These are phyloP conservation scores for Rhodotorula graminis DNA, from an alignment of 768 basidiomycete species.

Conservation along the genomic window DNA sequence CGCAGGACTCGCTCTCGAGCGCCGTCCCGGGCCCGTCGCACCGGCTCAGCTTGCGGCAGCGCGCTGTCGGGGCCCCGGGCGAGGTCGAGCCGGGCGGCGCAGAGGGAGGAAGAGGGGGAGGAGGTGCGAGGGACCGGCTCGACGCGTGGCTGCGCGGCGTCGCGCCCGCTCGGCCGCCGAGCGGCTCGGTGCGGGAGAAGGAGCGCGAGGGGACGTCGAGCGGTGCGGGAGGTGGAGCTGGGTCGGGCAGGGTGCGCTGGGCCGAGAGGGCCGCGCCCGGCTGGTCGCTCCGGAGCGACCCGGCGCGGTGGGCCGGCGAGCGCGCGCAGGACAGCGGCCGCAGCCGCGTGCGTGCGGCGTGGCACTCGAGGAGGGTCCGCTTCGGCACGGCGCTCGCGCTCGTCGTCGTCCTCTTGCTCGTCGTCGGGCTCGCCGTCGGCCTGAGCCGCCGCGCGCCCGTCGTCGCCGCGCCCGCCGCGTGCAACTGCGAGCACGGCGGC, in stretches of 20 bases:
- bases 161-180: not conserved
- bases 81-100: not conserved
- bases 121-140: not conserved
- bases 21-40: not conserved
- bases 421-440: conserved; percentile 5
- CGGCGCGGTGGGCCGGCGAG: not conserved
- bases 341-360: not conserved
- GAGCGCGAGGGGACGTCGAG: not conserved
- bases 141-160: not conserved
- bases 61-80: not conserved
- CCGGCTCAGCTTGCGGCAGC: not conserved
- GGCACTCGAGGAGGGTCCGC: not conserved
- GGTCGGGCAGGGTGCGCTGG: not conserved
- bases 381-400: not conserved
- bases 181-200: not conserved
- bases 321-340: not conserved
- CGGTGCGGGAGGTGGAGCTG: not conserved
- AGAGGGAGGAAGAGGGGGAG: not conserved
- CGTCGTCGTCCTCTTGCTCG: not conserved
- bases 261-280: not conserved
- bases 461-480: not conserved
- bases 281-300: not conserved
- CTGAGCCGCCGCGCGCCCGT: not conserved
- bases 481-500: conserved; percentile 11
- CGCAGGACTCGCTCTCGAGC: not conserved